Base-by-base conservation (phyloP, 345 rosid species). In the Pelargonium nanum region DNA sequence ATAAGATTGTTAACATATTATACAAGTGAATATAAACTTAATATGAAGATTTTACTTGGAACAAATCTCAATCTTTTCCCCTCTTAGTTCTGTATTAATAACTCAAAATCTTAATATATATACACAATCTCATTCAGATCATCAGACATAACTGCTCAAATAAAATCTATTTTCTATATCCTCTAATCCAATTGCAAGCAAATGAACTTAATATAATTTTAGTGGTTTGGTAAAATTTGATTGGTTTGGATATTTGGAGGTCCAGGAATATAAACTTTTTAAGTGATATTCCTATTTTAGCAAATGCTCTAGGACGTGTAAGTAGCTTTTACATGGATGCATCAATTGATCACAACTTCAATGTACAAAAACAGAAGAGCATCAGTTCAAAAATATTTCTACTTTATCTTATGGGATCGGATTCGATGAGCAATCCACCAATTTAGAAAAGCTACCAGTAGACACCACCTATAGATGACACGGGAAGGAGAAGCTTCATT, bases 401-500 rank as follows among this genome's bases (percentile, higher is more conserved):
- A 12, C 59, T 67, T 63, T 68, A 57, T 60, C 52, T 53, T 44
- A 26, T 16, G 26, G 74, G 66, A 78, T 74, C 79, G 22, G 82
- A 74, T 78, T 74, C 82, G 62, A 52, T 22, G 10, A 45, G 58
- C 70, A 50, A 21, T 20, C 26, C 55, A 60, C 64, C 50, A 13
- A 40, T 50, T 55, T 22, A 53, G 26, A 52, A 60, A 56, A 50
- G 51, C 6, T 19, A n/a, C n/a, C n/a, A n/a, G n/a, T n/a, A n/a
- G 68, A 57, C 17, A 45, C 44, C 61, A 30, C 20, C 34, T 5
- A 54, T 44, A 56, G 30, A 56, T 16, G 19, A 51, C 2, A 19
- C 48, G 59, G 68, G 57, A 60, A 19, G 65, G 59, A 68, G 76
- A 71, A 63, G 76, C 72, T 68, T 78, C 76, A 55, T 51, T 0